These are phyloP conservation scores for Pseudohalonectria lignicola DNA, from an alignment of 2,329 filamentous ascomycete species.

Conservation along the genomic window DNA sequence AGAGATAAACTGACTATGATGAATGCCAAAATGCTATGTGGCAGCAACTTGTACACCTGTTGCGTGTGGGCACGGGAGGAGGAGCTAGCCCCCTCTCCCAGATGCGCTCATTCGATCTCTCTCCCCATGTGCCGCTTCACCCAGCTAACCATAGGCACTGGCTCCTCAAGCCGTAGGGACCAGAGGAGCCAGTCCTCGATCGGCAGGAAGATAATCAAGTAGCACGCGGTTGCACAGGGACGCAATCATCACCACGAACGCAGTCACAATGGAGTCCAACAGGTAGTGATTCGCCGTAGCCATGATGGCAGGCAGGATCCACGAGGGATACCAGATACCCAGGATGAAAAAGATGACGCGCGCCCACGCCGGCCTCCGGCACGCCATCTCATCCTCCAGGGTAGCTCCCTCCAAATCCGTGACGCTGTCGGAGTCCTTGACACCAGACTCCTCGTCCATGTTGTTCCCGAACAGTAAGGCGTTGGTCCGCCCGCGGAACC, in stretches of 20 bases:
- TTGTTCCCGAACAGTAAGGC: background rate
- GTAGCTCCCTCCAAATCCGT: constrained; percentile 4
- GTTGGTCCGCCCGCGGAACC: constrained; percentile 9
- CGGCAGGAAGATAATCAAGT: constrained; percentile 48
- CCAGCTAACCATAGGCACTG: constrained; percentile 34
- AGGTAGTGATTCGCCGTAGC: constrained; percentile 54
- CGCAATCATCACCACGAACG: constrained; percentile 46
- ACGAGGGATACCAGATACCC: constrained; percentile 38
- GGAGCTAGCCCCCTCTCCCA: too few relatives aligned
- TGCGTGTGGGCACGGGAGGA: too few relatives aligned
- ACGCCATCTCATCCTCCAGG: background rate
- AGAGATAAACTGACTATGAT: too few relatives aligned
- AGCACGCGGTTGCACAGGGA: constrained; percentile 39
- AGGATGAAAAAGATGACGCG: constrained; percentile 15
- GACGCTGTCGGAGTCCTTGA: constrained; percentile 1
- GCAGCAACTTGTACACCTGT: too few relatives aligned
- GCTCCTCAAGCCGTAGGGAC: constrained; percentile 53
- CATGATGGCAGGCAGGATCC: constrained; percentile 46
- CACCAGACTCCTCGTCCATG: constrained; percentile 2
- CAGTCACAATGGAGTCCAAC: constrained; percentile 54
- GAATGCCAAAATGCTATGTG: too few relatives aligned
- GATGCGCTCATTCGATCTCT: too few relatives aligned
- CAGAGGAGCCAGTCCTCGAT: constrained; percentile 57
- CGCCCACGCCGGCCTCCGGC: constrained; percentile 1
- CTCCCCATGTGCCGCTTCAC: constrained; percentile 2